A percentile compares a stretch with the other conserved stretches of the same genome.
These are phyloP conservation scores for Thelonectria blattea DNA, from an alignment of 2,329 filamentous ascomycete species.

Conservation along the genomic window DNA sequence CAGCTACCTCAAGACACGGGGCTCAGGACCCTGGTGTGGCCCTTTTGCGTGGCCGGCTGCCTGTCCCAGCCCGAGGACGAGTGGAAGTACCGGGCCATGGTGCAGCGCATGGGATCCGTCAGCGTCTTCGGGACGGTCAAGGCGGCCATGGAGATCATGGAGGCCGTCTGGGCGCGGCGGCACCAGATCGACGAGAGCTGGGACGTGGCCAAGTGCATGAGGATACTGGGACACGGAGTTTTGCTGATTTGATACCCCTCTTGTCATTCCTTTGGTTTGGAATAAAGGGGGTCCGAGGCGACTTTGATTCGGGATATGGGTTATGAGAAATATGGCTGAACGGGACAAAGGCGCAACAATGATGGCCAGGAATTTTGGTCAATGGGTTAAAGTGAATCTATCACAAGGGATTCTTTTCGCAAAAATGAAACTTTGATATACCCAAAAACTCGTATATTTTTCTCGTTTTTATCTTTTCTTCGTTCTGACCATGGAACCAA, in stretches of 20 bases:
- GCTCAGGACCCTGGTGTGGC: constrained; percentile 48
- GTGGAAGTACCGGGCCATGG: constrained; percentile 49
- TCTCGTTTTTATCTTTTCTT: constrained; percentile 29
- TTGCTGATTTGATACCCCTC: constrained; percentile 46
- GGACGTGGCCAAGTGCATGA: constrained; percentile 53
- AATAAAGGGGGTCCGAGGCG: too few species aligned
- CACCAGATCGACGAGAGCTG: constrained; percentile 49
- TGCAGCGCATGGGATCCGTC: constrained; percentile 49
- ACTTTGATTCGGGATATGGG: background rate
- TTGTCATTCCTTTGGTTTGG: too few species aligned
- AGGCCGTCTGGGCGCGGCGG: constrained; percentile 52
- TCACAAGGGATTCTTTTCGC: background rate
- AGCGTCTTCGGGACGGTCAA: constrained; percentile 53
- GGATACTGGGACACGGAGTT: constrained; percentile 47
- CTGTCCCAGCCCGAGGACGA: constrained; percentile 49
- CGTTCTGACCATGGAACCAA: constrained; percentile 18
- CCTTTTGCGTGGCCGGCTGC: constrained; percentile 51
- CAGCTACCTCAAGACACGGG: constrained; percentile 40
- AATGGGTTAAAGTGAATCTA: background rate
- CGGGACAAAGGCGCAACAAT: constrained; percentile 5
- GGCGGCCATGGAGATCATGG: constrained; percentile 53
- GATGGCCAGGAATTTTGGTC: background rate
- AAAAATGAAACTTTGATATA: constrained; percentile 1
- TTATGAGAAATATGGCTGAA: constrained; percentile 3
- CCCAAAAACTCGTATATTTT: constrained; percentile 15